phyloP scores from a whole-genome alignment of 345 rosid genomes.

The Isatis tinctoria region DNA sequence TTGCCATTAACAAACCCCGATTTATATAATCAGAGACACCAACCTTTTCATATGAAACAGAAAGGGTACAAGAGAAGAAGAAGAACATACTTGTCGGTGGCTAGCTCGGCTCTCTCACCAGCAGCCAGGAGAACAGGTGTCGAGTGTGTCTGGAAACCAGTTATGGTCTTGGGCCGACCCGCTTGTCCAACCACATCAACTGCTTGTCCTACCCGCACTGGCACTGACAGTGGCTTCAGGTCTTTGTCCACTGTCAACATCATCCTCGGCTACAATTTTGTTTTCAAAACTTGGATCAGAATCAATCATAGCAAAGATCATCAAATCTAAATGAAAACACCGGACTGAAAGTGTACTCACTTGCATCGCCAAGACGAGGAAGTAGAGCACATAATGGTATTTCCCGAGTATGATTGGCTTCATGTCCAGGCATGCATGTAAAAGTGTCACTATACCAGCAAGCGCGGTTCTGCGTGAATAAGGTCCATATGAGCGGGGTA shows the following conservation, averaged over 20 bases:
- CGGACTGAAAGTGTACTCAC: slow-evolving; percentile 32
- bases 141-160: slow-evolving; percentile 94
- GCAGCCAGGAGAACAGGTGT: slow-evolving; percentile 96
- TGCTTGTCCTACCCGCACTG: slow-evolving; percentile 95
- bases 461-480: slow-evolving; percentile 63
- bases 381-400: slow-evolving; percentile 86
- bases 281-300: background rate
- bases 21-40: background rate
- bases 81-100: slow-evolving; percentile 74
- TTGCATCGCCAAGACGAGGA: slow-evolving; percentile 94
- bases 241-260: slow-evolving; percentile 80
- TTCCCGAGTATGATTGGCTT: slow-evolving; percentile 77
- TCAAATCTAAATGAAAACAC: background rate
- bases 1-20: background rate
- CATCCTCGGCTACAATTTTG: slow-evolving; percentile 81
- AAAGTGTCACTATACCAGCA: slow-evolving; percentile 75
- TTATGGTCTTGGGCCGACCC: slow-evolving; percentile 92
- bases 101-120: slow-evolving; percentile 92
- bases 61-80: background rate
- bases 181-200: slow-evolving; percentile 98
- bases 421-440: slow-evolving; percentile 92
- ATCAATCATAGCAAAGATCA: background rate
- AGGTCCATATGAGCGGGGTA: background rate
- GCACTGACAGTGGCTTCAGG: slow-evolving; percentile 78
- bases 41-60: background rate